Evolutionary conservation across 2,329 filamentous ascomycete species (phyloP), one percentile per base, ranked within the genome.

Genomic region (Colletotrichum eleusines): DNA sequence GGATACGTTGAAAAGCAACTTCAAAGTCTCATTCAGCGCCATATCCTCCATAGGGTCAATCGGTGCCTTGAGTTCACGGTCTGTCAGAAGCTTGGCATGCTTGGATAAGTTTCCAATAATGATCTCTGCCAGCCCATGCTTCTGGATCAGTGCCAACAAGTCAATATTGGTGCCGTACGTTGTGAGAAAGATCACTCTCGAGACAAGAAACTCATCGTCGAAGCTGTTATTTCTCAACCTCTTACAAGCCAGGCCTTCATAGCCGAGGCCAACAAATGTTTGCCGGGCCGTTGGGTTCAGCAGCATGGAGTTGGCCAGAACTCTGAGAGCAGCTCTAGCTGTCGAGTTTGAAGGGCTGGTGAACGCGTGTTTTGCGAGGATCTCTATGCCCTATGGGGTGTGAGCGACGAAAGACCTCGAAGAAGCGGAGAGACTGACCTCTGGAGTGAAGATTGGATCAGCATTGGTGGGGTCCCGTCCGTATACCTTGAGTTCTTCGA

Each of bases 1-100:
- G 1, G 92, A 92, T 63, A 97, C 85, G 80, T 98, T 98, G 85
- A 97, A 98, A 62, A 97, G 82, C 50, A 98, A 86, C 77, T 97
- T 98, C 60, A 96, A 83, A 0, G 92, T 95, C 80, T 98, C 95
- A 11, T 86, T 86, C 46, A 98, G 85, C 0, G 95, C 94, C 89
- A 95, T 90, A 69, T 92, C 90, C 73, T 92, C 90, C 86, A 95
- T 92, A 0, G 88, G 87, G 51, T 88, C 82, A 16, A 74, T 74
- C 14, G 76, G 77, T 31, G 77, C 73, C 55, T 80, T 81, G 55
- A 76, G 75, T n/a, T 61, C 54, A 7, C 44, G 38, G 57, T 48
- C 77, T 76, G 26, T 73, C 11, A 80, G 64, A 4, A 80, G 75
- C 63, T 86, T 88, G 7, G 88, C 88, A 81, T 98, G 95, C 5